These are phyloP conservation scores for Penicillium sp. DNA, from an alignment of 2,329 filamentous ascomycete genomes.

Conservation along the genomic window DNA sequence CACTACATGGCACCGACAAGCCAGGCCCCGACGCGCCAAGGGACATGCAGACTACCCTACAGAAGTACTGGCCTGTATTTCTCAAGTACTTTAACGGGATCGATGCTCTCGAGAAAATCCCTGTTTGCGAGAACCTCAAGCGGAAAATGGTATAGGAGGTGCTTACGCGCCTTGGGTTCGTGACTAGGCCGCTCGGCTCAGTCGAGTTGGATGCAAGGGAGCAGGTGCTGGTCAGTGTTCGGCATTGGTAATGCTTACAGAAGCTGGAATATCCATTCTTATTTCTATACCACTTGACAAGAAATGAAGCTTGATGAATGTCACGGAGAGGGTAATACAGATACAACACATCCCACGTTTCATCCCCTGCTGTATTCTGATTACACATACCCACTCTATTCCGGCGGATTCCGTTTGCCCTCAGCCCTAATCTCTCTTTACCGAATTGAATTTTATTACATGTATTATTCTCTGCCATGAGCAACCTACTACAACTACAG, in stretches of 20 bases:
- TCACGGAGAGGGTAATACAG: slow-evolving; percentile 8
- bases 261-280: neutral
- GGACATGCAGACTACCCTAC: slow-evolving; percentile 38
- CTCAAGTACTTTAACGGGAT: slow-evolving; percentile 84
- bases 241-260: slow-evolving; percentile 57
- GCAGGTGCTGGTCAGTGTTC: slow-evolving; percentile 54
- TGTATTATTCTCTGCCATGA: neutral
- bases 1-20: slow-evolving; percentile 60
- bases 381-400: slow-evolving; percentile 24
- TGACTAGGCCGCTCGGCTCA: slow-evolving; percentile 45
- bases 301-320: neutral
- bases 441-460: slow-evolving; percentile 5
- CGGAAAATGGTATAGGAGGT: slow-evolving; percentile 59
- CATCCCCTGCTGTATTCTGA: slow-evolving; percentile 16
- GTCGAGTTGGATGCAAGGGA: slow-evolving; percentile 32
- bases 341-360: slow-evolving; percentile 6
- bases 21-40: slow-evolving; percentile 10
- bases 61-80: slow-evolving; percentile 66
- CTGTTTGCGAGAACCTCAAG: slow-evolving; percentile 79
- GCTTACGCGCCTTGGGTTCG: slow-evolving; percentile 60
- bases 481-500: too few species aligned
- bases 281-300: neutral
- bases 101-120: slow-evolving; percentile 78
- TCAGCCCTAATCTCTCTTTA: slow-evolving; percentile 24
- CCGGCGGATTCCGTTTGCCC: slow-evolving; percentile 25